These are phyloP conservation scores for Tricholoma sp. DNA, from an alignment of 768 basidiomycete species.

Conservation along the genomic window DNA sequence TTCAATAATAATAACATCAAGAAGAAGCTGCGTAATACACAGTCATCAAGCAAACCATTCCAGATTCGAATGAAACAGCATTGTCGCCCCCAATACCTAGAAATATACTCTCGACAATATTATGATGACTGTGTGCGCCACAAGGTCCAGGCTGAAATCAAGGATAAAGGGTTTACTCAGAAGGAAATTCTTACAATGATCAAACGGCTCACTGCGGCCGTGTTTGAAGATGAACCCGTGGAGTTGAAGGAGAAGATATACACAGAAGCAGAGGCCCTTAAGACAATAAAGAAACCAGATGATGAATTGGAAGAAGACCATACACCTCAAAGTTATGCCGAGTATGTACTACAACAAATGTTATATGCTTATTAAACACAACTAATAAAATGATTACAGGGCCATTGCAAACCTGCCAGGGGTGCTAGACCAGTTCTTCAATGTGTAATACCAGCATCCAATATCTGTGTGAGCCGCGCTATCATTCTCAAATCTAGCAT, in stretches of 20 bases:
- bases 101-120: background rate
- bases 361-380: too few relatives aligned
- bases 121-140: background rate
- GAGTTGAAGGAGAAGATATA: too few relatives aligned
- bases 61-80: background rate
- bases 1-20: slow-evolving; percentile 3
- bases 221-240: too few relatives aligned
- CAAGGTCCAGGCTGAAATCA: background rate
- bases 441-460: background rate
- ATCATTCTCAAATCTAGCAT: background rate
- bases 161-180: background rate
- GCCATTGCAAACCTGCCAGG: background rate
- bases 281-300: too few relatives aligned
- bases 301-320: too few relatives aligned
- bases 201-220: too few relatives aligned
- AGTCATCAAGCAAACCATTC: background rate
- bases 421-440: background rate
- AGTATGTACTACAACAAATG: too few relatives aligned
- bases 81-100: background rate
- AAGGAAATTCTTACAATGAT: too few relatives aligned
- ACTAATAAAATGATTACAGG: background rate
- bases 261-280: too few relatives aligned
- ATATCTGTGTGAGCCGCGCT: background rate
- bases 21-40: background rate
- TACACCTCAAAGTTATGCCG: too few relatives aligned